Evolutionary conservation across 2,329 filamentous ascomycete species (phyloP).

Genomic region (Biscogniauxia sp.): DNA sequence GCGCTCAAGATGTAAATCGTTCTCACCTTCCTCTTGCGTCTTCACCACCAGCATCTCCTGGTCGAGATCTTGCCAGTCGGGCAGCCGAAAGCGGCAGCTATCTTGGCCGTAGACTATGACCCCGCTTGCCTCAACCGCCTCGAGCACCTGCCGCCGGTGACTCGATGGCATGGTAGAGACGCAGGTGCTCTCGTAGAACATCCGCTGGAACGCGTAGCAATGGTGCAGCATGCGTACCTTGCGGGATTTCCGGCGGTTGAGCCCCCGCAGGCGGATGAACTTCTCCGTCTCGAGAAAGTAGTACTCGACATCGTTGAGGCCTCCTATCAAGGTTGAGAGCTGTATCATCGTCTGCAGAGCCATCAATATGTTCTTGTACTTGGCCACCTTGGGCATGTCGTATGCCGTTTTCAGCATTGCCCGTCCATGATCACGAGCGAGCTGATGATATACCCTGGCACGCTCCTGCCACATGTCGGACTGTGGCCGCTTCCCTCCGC

Average conservation of each 20-base stretch:
- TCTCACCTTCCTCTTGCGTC: no score
- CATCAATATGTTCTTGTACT: conserved; percentile 42
- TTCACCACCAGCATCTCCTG: no score
- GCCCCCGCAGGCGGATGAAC: conserved; percentile 37
- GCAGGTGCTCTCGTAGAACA: conserved; percentile 40
- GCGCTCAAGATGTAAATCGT: no score
- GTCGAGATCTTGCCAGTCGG: no score
- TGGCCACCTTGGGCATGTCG: conserved; percentile 32
- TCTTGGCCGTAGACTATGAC: conserved; percentile 22
- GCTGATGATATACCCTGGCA: conserved; percentile 26
- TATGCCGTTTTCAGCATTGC: conserved; percentile 33
- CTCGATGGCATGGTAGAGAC: conserved; percentile 16
- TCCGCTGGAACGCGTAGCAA: conserved; percentile 39
- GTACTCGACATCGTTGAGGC: conserved; percentile 33
- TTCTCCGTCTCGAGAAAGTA: conserved; percentile 41
- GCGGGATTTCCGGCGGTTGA: conserved; percentile 37
- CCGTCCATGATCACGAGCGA: conserved; percentile 9
- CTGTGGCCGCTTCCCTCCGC: conserved; percentile 24
- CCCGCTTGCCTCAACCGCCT: conserved; percentile 20
- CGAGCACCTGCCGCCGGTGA: conserved; percentile 17
- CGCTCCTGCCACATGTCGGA: conserved; percentile 32
- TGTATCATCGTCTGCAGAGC: conserved; percentile 40
- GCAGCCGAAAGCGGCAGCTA: conserved; percentile 23
- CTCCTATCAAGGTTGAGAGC: conserved; percentile 34
- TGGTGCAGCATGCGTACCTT: conserved; percentile 42